Percentiles rank a stretch among this genome's conserved stretches.
These are phyloP conservation scores for Zygotorulaspora sp. DNA, from an alignment of 805 yeast genomes.

Conservation along the genomic window DNA sequence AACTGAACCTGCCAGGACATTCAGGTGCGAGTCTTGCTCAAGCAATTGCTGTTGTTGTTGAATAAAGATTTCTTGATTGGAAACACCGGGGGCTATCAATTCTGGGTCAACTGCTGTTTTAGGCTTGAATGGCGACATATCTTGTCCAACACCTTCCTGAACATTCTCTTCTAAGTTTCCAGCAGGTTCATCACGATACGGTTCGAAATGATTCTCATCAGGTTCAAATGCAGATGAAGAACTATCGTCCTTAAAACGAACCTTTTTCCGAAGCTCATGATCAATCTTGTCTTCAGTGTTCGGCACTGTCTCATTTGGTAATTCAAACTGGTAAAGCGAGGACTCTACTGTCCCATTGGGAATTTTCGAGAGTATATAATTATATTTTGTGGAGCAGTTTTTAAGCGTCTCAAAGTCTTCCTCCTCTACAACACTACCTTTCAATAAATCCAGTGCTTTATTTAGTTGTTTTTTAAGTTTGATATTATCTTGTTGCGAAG, in stretches of 20 bases:
- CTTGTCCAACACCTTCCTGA: background rate
- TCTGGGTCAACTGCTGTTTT: background rate
- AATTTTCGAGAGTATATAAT: slow-evolving; percentile 14
- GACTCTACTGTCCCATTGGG: slow-evolving; percentile 16
- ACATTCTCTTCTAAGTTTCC: background rate
- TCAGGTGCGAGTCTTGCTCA: slow-evolving; percentile 44
- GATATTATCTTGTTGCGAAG: slow-evolving; percentile 27
- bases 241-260: slow-evolving; percentile 26
- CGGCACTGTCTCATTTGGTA: slow-evolving; percentile 2
- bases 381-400: slow-evolving; percentile 12
- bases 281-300: background rate
- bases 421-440: slow-evolving; percentile 8
- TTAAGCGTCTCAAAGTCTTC: slow-evolving; percentile 10
- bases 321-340: slow-evolving; percentile 13
- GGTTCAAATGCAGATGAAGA: slow-evolving; percentile 7
- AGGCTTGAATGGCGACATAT: background rate
- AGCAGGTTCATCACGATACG: slow-evolving; percentile 23
- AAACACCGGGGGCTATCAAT: slow-evolving; percentile 9
- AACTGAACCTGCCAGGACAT: slow-evolving; percentile 40
- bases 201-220: slow-evolving; percentile 17
- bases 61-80: slow-evolving; percentile 37
- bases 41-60: slow-evolving; percentile 46
- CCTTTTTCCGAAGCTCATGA: slow-evolving; percentile 18
- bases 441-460: slow-evolving; percentile 15
- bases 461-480: slow-evolving; percentile 24